Percentiles rank a stretch among this genome's conserved stretches.
These are phyloP conservation scores for Coemansia sp. DNA, from an alignment of 371 early-diverging fungal genomes.

Conservation along the genomic window DNA sequence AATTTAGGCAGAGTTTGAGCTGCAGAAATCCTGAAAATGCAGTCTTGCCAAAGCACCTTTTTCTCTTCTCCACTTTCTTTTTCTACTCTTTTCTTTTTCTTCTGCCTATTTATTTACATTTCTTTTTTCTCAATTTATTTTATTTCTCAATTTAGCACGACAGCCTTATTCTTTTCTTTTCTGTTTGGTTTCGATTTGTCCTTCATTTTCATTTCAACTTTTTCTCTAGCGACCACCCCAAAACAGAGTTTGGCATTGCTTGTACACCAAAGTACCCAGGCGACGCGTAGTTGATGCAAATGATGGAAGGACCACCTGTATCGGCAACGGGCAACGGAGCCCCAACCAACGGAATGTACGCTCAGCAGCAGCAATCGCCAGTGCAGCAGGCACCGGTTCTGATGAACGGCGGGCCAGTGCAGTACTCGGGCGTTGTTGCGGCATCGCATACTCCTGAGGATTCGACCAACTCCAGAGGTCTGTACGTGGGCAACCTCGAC, in stretches of 20 bases:
- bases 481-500: conserved; percentile 89
- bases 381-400: conserved; percentile 9
- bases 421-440: conserved; percentile 2
- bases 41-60: conserved; percentile 1
- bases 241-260: neutral
- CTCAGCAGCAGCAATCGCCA: conserved; percentile 30
- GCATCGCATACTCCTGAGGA: conserved; percentile 36
- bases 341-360: conserved; percentile 36
- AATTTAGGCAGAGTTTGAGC: no score
- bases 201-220: conserved; percentile 1
- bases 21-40: neutral
- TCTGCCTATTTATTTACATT: conserved; percentile 5
- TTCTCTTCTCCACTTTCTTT: conserved; percentile 11
- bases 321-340: conserved; percentile 51
- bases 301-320: conserved; percentile 43
- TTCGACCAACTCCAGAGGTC: conserved; percentile 54
- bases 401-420: conserved; percentile 15
- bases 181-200: neutral
- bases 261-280: neutral
- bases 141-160: neutral
- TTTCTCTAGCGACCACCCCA: conserved; percentile 5
- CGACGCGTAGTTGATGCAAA: conserved; percentile 18
- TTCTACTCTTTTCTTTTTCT: conserved; percentile 2
- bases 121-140: conserved; percentile 1
- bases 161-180: neutral